A percentile compares a stretch with the other conserved stretches of the same genome.
phyloP scores from a whole-genome alignment of 208 protist genomes.

The Acanthamoeba sp. region DNA sequence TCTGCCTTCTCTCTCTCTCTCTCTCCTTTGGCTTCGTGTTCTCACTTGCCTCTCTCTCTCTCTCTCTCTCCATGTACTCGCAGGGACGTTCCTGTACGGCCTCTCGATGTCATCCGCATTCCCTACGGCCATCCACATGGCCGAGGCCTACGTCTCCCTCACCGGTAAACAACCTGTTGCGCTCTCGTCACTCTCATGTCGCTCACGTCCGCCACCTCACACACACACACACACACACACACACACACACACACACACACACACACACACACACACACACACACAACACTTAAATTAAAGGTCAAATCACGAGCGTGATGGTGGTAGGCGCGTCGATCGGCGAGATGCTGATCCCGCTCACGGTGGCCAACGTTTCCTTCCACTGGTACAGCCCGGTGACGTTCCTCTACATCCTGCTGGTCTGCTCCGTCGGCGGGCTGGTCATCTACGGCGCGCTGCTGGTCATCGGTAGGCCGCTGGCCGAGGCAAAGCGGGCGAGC shows the following conservation, averaged over 20 bases:
- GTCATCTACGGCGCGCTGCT: background rate
- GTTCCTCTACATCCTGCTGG: constrained; percentile 34
- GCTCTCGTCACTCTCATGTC: too few species aligned
- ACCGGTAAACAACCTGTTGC: constrained; percentile 25
- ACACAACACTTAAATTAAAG: background rate
- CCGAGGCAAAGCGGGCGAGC: background rate
- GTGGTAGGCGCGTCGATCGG: constrained; percentile 56
- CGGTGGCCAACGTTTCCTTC: constrained; percentile 59
- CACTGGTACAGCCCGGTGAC: constrained; percentile 17
- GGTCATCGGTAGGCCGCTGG: background rate
- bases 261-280: too few species aligned
- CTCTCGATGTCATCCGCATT: constrained; percentile 66
- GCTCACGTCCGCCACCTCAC: background rate
- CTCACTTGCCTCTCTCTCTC: background rate
- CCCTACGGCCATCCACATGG: constrained; percentile 55
- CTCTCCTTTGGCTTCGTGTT: background rate
- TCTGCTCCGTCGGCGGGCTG: background rate
- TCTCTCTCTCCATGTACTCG: background rate
- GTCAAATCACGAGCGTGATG: constrained; percentile 51
- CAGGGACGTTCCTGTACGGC: constrained; percentile 46
- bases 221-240: too few species aligned
- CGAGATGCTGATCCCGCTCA: constrained; percentile 66
- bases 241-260: too few species aligned
- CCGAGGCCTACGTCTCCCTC: constrained; percentile 41
- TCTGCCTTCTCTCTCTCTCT: background rate